These are phyloP conservation scores for Akanthomyces uredinophilus DNA, from an alignment of 2,329 filamentous ascomycete species.

Conservation along the genomic window DNA sequence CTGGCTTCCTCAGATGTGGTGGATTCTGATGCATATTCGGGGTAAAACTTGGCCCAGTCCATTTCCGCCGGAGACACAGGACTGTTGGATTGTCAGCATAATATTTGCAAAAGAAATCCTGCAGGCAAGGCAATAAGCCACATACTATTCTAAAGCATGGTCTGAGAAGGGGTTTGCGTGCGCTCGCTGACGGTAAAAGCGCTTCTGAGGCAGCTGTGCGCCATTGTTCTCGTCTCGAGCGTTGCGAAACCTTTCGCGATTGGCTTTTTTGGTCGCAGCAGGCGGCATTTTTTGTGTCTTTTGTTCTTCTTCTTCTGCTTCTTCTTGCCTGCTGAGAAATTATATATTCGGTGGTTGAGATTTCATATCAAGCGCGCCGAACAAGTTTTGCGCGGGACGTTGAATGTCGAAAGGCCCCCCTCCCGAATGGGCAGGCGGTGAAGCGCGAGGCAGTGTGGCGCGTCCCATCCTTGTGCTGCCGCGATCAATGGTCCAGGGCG, in stretches of 20 bases:
- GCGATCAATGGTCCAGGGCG: not conserved
- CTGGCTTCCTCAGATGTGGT: conserved; percentile 23
- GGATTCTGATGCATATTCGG: conserved; percentile 55
- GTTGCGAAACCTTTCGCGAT: conserved; percentile 61
- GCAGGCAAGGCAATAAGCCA: conserved; percentile 17
- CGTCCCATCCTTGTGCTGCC: not conserved
- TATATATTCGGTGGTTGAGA: not conserved
- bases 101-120: not conserved
- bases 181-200: conserved; percentile 91
- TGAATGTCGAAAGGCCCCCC: not conserved
- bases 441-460: not conserved
- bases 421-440: conserved; percentile 16
- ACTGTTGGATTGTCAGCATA: conserved; percentile 41
- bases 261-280: conserved; percentile 51
- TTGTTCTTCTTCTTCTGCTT: not conserved
- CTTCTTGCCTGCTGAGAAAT: not conserved
- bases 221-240: conserved; percentile 46
- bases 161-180: conserved; percentile 99
- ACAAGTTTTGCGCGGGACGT: conserved; percentile 3
- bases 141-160: conserved; percentile 82
- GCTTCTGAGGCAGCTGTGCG: conserved; percentile 77
- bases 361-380: not conserved
- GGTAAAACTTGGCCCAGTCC: conserved; percentile 87
- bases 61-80: conserved; percentile 74
- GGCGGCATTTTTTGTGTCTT: conserved; percentile 22